These are phyloP conservation scores for Maudiozyma saulgeensis DNA, from an alignment of 805 yeast genomes.

Conservation along the genomic window DNA sequence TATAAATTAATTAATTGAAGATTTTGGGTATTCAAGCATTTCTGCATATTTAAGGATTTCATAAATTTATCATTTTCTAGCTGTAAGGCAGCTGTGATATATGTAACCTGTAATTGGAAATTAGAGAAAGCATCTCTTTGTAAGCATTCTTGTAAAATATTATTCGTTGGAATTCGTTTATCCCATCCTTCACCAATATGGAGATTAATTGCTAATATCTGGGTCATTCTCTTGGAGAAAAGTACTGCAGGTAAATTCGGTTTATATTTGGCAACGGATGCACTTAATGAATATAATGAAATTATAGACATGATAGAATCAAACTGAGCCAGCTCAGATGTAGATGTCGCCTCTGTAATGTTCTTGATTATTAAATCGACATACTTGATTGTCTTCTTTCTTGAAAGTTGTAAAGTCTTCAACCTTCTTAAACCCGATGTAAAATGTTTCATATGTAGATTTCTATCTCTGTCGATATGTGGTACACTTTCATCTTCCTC, in stretches of 20 bases:
- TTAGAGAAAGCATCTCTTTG: conserved; percentile 2
- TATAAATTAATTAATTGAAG: conserved; percentile 25
- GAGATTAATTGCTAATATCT: conserved; percentile 14
- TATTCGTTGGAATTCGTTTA: conserved; percentile 9
- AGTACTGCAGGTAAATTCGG: conserved; percentile 8
- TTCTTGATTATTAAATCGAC: conserved; percentile 20
- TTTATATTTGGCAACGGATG: conserved; percentile 14
- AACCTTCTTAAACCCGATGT: conserved; percentile 21
- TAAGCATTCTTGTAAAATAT: conserved; percentile 4
- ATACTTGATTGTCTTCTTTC: conserved; percentile 16
- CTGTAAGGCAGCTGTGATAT: conserved; percentile 24
- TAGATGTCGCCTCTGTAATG: conserved; percentile 17
- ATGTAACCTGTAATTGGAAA: conserved; percentile 22
- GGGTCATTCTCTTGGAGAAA: conserved; percentile 17
- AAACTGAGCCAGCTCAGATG: conserved; percentile 19
- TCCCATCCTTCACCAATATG: conserved; percentile 17
- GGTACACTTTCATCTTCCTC: neutral
- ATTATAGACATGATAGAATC: conserved; percentile 19
- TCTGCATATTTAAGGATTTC: conserved; percentile 15
- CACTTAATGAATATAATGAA: conserved; percentile 13
- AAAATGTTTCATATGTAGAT: conserved; percentile 10
- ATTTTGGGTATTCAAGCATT: conserved; percentile 8
- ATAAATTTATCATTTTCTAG: conserved; percentile 27
- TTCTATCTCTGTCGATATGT: conserved; percentile 4
- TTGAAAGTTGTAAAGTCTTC: conserved; percentile 12